Conservation (phyloP, 371 early-diverging fungal genomes). For the Blakeslea trispora region DNA sequence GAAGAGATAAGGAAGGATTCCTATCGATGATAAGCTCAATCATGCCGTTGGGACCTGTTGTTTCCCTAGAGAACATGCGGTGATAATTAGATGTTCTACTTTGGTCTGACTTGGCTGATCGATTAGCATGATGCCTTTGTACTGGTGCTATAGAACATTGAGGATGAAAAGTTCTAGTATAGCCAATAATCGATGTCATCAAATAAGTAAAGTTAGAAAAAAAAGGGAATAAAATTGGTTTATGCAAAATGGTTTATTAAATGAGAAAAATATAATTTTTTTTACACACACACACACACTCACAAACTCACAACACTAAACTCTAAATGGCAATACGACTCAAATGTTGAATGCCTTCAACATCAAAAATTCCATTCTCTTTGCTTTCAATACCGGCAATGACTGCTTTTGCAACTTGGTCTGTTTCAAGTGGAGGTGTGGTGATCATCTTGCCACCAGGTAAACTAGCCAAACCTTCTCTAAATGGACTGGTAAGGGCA, state of each 20-base stretch:
- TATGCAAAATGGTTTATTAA: conserved; percentile 1
- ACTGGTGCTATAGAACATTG: conserved; percentile 19
- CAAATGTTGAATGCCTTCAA: conserved; percentile 49
- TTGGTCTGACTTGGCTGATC: background rate
- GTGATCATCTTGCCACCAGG: conserved; percentile 62
- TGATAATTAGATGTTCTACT: conserved; percentile 6
- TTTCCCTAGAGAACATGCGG: conserved; percentile 22
- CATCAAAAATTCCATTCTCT: conserved; percentile 52
- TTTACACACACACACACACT: conserved; percentile 12
- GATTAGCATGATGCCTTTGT: conserved; percentile 2
- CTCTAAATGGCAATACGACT: conserved; percentile 22
- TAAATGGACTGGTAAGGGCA: conserved; percentile 45
- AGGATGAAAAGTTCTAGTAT: conserved; percentile 20
- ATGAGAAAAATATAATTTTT: background rate
- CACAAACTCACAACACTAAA: conserved; percentile 6
- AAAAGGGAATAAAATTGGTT: background rate
- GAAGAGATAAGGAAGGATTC: background rate
- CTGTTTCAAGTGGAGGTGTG: conserved; percentile 61
- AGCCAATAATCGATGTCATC: conserved; percentile 23
- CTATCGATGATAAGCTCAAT: conserved; percentile 18
- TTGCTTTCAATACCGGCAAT: conserved; percentile 50
- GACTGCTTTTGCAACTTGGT: conserved; percentile 64
- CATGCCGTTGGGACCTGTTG: conserved; percentile 7
- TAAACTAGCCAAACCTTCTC: conserved; percentile 48
- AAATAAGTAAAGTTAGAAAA: conserved; percentile 4